Evolutionary conservation across 495 filamentous ascomycete species (phyloP), one percentile per base, ranked within the genome.

Genomic region (Annulohypoxylon stygium): DNA sequence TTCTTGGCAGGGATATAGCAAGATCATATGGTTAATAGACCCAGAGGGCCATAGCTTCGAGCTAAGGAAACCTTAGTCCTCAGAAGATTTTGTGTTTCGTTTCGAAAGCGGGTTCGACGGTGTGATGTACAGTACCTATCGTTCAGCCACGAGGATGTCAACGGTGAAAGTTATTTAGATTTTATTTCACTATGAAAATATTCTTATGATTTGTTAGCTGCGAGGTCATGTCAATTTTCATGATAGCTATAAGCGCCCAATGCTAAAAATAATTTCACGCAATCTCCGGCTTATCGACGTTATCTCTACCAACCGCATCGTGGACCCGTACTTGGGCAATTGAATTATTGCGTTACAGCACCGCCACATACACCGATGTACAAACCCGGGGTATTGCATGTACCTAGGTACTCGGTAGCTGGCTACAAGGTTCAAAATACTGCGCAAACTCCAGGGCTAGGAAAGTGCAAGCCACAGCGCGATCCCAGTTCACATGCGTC

Each of bases 401-500:
- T 53, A 30, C 48, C 20, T 26, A 25, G 9, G 48, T 26, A 53
- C 20, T 26, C 10, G 23, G 48, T 12, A 53, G 18, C 20, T 3
- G 5, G 48, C n/a, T 14, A 18, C 18, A 47, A 47, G 43, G 43
- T 47, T 47, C 43, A 14, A 47, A 47, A 47, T 47, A 18, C 43
- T 30, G 3, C 30, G 43, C 43, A 47, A 47, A n/a, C 43, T 23
- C 20, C 20, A 23, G 20, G 20, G 20, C 20, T 45, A 7, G 16
- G 43, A 47, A 47, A 20, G 33, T 47, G 14, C 51, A 51, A 70
- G 60, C 51, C 67, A 70, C 61, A 65, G 25, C 10, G 10, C 61
- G 14, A 70, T 75, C 72, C 72, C 50, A 59, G 72, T 55, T 18
- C 63, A 67, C 67, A 71, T 75, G 72, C 72, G 72, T 75, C 72